phyloP scores from a whole-genome alignment of 192 early-diverging fungal genomes.

The Coemansia sp. region DNA sequence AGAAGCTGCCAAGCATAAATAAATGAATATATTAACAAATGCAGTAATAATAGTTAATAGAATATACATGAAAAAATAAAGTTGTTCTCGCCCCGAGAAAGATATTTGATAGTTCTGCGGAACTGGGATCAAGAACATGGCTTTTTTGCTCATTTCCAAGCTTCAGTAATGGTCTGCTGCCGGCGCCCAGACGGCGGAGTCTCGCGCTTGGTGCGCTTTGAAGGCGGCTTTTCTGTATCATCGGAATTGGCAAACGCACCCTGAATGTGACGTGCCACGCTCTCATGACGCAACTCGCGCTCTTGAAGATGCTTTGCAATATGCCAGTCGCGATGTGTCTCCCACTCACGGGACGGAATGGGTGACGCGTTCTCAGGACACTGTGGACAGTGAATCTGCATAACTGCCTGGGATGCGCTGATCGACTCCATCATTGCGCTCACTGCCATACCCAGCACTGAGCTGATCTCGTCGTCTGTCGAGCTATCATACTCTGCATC shows the following conservation, averaged over 20 bases:
- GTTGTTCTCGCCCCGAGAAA: too few relatives aligned
- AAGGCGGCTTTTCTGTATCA: slow-evolving; percentile 9
- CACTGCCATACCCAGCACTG: slow-evolving; percentile 42
- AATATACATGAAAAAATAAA: not conserved
- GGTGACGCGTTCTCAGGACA: slow-evolving; percentile 26
- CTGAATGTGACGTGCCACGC: slow-evolving; percentile 26
- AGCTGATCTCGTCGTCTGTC: slow-evolving; percentile 18
- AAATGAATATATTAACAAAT: not conserved
- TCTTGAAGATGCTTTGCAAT: slow-evolving; percentile 49
- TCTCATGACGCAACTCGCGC: slow-evolving; percentile 43
- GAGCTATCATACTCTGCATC: not conserved
- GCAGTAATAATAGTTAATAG: slow-evolving; percentile 2
- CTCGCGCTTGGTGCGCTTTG: slow-evolving; percentile 24
- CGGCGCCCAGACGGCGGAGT: slow-evolving; percentile 15
- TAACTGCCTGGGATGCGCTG: slow-evolving; percentile 39
- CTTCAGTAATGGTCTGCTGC: slow-evolving; percentile 46
- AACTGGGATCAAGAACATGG: not conserved
- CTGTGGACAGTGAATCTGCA: slow-evolving; percentile 47
- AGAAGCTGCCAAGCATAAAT: not conserved
- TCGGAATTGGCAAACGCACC: slow-evolving; percentile 16
- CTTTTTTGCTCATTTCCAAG: slow-evolving; percentile 28
- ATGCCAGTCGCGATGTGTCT: slow-evolving; percentile 53
- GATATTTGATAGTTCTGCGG: not conserved
- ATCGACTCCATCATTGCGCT: slow-evolving; percentile 52
- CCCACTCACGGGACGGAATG: slow-evolving; percentile 41